Conservation (phyloP, 164 flowering plant genomes). For the Stephania cephalantha region DNA sequence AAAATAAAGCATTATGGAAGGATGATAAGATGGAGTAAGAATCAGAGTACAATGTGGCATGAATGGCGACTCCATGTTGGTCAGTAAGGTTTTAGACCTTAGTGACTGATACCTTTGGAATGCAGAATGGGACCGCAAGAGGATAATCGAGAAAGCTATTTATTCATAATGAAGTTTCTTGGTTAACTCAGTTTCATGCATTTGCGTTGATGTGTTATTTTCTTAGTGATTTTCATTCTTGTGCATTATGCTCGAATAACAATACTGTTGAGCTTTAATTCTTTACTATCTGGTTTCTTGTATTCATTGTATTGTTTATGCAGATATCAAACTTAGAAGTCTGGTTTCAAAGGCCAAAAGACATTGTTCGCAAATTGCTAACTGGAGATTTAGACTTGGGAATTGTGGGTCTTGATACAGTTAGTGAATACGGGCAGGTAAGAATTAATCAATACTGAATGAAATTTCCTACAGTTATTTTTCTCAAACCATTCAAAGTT, state of each 20-base stretch:
- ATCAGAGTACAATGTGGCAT: too few relatives aligned
- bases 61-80: too few relatives aligned
- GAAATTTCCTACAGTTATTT: too few relatives aligned
- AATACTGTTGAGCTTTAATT: not conserved
- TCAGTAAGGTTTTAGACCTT: too few relatives aligned
- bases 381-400: slow-evolving; percentile 97
- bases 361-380: slow-evolving; percentile 75
- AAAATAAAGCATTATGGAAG: too few relatives aligned
- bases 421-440: slow-evolving; percentile 87
- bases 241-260: not conserved
- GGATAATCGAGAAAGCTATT: too few relatives aligned
- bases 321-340: slow-evolving; percentile 88
- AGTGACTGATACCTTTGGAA: too few relatives aligned
- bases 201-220: not conserved
- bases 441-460: not conserved
- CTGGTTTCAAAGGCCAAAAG: slow-evolving; percentile 95
- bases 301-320: slow-evolving; percentile 10
- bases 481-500: too few relatives aligned
- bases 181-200: too few relatives aligned
- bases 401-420: slow-evolving; percentile 79
- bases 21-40: too few relatives aligned
- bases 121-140: too few relatives aligned
- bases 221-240: not conserved
- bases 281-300: not conserved
- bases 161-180: too few relatives aligned